A percentile compares a stretch with the other conserved stretches of the same genome.
These are phyloP conservation scores for Lactifluus echinatus DNA, from an alignment of 768 basidiomycete species.

Conservation along the genomic window DNA sequence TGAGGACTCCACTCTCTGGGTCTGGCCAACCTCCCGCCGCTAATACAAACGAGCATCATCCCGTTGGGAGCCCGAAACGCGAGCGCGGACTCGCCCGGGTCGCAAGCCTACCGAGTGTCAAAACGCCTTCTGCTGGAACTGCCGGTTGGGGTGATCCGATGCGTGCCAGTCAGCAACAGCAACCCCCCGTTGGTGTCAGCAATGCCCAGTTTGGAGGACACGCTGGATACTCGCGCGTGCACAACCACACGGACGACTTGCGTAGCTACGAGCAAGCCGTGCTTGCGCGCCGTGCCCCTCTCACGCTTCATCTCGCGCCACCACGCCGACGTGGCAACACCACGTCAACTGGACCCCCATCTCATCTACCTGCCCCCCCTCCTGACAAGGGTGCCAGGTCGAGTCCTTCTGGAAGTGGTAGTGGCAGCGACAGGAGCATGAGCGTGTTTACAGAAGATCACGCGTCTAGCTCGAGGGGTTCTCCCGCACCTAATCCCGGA, in stretches of 20 bases:
- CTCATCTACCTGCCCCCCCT: not conserved
- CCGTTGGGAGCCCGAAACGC: slow-evolving; percentile 23
- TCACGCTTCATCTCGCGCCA: slow-evolving; percentile 46
- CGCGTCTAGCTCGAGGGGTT: slow-evolving; percentile 4
- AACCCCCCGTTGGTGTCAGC: not conserved
- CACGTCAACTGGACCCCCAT: slow-evolving; percentile 3
- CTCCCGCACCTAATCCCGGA: slow-evolving; percentile 22
- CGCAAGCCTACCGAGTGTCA: slow-evolving; percentile 57
- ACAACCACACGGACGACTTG: slow-evolving; percentile 49
- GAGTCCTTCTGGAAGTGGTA: slow-evolving; percentile 21
- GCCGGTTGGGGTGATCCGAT: slow-evolving; percentile 12
- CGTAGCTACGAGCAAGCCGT: slow-evolving; percentile 69
- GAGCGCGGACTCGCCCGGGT: slow-evolving; percentile 44
- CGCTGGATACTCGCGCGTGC: slow-evolving; percentile 19
- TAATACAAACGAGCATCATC: slow-evolving; percentile 8
- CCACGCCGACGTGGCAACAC: slow-evolving; percentile 30
- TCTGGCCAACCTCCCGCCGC: slow-evolving; percentile 25
- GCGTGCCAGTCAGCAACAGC: not conserved
- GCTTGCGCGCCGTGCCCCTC: slow-evolving; percentile 55
- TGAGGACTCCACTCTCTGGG: slow-evolving; percentile 54
- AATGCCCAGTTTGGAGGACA: not conserved
- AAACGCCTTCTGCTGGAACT: slow-evolving; percentile 45
- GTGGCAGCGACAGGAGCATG: not conserved
- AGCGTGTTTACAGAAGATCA: slow-evolving; percentile 10
- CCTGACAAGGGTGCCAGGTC: slow-evolving; percentile 13